A percentile compares a stretch with the other conserved stretches of the same genome.
Conservation (phyloP, 495 filamentous ascomycete species). For the Copromyces sp. region DNA sequence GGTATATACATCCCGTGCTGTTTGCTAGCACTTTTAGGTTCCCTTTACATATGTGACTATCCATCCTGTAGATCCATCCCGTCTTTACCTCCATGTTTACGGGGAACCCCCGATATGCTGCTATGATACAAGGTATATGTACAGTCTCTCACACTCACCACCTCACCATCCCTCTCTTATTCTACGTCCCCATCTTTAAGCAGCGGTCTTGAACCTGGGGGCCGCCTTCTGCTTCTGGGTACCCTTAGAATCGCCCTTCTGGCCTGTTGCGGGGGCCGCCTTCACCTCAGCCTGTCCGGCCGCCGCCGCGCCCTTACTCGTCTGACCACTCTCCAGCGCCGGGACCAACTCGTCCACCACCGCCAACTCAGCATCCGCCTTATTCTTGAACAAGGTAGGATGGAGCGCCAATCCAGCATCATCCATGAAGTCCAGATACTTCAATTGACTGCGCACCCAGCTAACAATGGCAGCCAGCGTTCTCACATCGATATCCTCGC, state of each 20-base stretch:
- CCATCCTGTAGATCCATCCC: background rate
- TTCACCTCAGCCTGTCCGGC: background rate
- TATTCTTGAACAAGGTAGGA: conserved; percentile 31
- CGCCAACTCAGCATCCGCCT: conserved; percentile 28
- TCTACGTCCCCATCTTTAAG: background rate
- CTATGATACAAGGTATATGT: background rate
- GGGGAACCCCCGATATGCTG: background rate
- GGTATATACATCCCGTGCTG: background rate
- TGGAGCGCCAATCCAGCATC: conserved; percentile 41
- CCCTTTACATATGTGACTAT: background rate
- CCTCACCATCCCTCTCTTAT: background rate
- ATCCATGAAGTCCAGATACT: conserved; percentile 48
- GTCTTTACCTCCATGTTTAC: background rate
- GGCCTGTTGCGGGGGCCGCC: background rate
- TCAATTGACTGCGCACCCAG: conserved; percentile 64
- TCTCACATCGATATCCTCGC: conserved; percentile 58
- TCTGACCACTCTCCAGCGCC: conserved; percentile 13
- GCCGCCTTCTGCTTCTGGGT: background rate
- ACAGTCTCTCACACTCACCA: background rate
- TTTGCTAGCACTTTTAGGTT: background rate
- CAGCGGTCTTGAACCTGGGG: background rate
- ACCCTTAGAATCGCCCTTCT: background rate
- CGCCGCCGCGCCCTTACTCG: conserved; percentile 2
- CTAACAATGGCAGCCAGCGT: conserved; percentile 63
- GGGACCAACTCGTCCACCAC: conserved; percentile 26